Evolutionary conservation across 2,329 filamentous ascomycete species (phyloP), one percentile per base, ranked within the genome.

Genomic region (Colletotrichum limetticola): DNA sequence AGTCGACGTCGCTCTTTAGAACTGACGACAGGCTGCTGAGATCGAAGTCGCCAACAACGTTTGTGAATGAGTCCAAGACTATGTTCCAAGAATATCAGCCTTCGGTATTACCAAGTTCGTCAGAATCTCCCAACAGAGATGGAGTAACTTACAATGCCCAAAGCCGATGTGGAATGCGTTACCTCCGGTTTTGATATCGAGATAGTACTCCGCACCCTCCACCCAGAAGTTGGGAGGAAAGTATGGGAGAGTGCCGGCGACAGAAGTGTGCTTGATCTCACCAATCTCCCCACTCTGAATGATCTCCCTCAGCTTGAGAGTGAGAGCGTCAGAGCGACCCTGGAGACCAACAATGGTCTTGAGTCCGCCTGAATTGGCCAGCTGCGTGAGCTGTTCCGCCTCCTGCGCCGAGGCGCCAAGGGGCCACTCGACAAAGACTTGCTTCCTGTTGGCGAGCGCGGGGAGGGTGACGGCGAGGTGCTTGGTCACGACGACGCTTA

Each of bases 351-450:
- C 81, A 28, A 86, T 79, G 0, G 85, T 89, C 60, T 79, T 81
- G 12, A 85, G 80, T 0, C 82, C 81, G 32, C 83, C 83, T 26
- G 78, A 66, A 57, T 82, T 79, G 0, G 86, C 86, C 11, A 87
- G 71, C 1, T 77, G 76, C 0, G 80, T 76, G 24, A 89, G 78
- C 73, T 87, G 84, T 57, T 84, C 80, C 0, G 85, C 82, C 71
- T 87, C 81, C 1, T 77, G 73, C 1, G 83, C 65, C 55, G 82
- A 85, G 4, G 80, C 78, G 0, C 80, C 86, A 0, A 91, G 80
- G 6, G 89, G 90, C 88, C 90, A 92, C 79, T 92, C 90, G 0
- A 90, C 83, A 69, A 82, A 92, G 0, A 88, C 83, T 0, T 80
- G 76, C 77, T 91, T 91, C 0, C 89, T 89, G 0, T 87, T 86